Evolutionary conservation across 2,329 filamentous ascomycete species (phyloP), one percentile per base, ranked within the genome.

Genomic region (Pseudohalonectria lignicola): DNA sequence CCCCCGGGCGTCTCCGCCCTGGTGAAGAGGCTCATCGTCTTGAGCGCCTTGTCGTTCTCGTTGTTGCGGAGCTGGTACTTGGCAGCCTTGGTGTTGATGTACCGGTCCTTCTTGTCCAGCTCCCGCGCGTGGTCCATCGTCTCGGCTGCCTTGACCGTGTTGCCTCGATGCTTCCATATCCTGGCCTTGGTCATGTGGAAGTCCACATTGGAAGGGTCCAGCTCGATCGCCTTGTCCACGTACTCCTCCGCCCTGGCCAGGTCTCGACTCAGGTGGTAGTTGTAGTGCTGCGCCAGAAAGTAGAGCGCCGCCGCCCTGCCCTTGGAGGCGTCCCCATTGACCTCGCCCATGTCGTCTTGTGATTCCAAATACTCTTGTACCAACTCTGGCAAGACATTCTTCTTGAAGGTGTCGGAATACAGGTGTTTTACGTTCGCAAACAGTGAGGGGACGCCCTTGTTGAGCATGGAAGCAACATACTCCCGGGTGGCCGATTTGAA

Each of bases 31-130:
- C 86, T 85, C 70, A 96, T 87, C 0, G 86, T 94, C 50, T 85
- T 77, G 38, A 96, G 65, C 0, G 85, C 90, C 49, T 79, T 79
- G 37, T 93, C 85, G 53, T 86, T 92, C 54, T 95, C 79, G 57
- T 95, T 78, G 61, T 94, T 94, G 39, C 92, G 79, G 34, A 98
- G 72, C 59, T 93, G 87, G 56, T 98, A 98, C 57, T 98, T 98
- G 42, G 90, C 88, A 36, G 87, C 82, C 64, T 98, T 98, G 46
- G 87, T 93, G 69, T 98, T 98, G 69, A 96, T 96, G 58, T 96
- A 94, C 32, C 92, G 80, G 55, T 98, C 92, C 62, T 82, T 86
- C 47, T 83, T 76, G 54, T 98, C 93, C 44, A 95, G 70, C 45
- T 77, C 73, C 37, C 92, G 79, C 1, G 92, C 92, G 47, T 81